phyloP scores from a whole-genome alignment of 2,329 filamentous ascomycete species.

The Cladosporium sp. region DNA sequence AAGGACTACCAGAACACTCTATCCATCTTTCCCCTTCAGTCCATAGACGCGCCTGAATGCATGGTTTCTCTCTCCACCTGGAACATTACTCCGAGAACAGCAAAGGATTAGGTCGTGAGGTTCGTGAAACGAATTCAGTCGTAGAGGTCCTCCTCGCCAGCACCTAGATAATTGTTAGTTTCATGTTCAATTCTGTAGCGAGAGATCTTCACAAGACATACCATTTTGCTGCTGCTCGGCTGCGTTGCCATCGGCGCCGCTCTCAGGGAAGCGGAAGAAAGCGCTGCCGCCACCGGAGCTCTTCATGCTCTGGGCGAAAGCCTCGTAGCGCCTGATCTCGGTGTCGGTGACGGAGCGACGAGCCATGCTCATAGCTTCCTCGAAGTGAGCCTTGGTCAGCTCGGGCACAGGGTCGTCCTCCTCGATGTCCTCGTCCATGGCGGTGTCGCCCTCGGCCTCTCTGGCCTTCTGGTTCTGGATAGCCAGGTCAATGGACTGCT shows the following conservation, averaged over 20 bases:
- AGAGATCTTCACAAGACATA: slow-evolving; percentile 29
- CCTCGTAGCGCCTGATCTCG: slow-evolving; percentile 97
- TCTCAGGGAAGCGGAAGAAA: slow-evolving; percentile 92
- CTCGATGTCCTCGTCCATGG: slow-evolving; percentile 70
- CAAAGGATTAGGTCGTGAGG: slow-evolving; percentile 1
- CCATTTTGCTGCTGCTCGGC: slow-evolving; percentile 34
- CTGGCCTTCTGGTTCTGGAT: slow-evolving; percentile 89
- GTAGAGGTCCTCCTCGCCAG: slow-evolving; percentile 95
- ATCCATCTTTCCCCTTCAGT: slow-evolving; percentile 1
- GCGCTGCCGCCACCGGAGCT: slow-evolving; percentile 81
- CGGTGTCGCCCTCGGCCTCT: slow-evolving; percentile 70
- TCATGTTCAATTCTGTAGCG: not conserved
- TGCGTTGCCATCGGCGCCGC: slow-evolving; percentile 44
- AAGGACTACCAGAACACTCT: slow-evolving; percentile 3
- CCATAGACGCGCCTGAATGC: slow-evolving; percentile 6
- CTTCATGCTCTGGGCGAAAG: slow-evolving; percentile 99
- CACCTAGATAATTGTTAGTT: slow-evolving; percentile 57
- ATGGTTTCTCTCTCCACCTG: not conserved
- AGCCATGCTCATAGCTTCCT: slow-evolving; percentile 96
- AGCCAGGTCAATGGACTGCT: slow-evolving; percentile 84
- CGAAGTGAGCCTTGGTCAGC: slow-evolving; percentile 93
- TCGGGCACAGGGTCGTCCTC: slow-evolving; percentile 91
- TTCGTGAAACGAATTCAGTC: slow-evolving; percentile 54
- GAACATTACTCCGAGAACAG: slow-evolving; percentile 2
- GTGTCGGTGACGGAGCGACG: slow-evolving; percentile 93